Conservation (phyloP, 1,284 basidiomycete genomes). For the Ustilago shanxiensis region DNA sequence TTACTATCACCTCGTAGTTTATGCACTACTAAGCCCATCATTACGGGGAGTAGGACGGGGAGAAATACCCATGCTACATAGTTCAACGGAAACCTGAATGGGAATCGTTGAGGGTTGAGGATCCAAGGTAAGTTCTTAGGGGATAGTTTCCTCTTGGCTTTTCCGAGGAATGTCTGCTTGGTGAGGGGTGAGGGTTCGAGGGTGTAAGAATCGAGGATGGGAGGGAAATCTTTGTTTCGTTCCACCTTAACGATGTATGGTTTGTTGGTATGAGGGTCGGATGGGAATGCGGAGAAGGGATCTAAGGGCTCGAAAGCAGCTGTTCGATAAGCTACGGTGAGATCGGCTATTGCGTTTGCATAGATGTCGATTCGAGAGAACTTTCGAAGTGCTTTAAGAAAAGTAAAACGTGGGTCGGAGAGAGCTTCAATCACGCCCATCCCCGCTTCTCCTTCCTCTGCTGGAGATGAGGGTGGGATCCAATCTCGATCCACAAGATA, state of each 20-base stretch:
- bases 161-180: not conserved
- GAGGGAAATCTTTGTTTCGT: not conserved
- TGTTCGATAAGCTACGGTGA: slow-evolving; percentile 62
- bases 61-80: slow-evolving; percentile 46
- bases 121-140: slow-evolving; percentile 51
- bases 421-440: slow-evolving; percentile 50
- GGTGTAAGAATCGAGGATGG: slow-evolving; percentile 29
- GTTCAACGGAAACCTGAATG: slow-evolving; percentile 57
- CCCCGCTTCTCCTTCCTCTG: not conserved
- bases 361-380: slow-evolving; percentile 84
- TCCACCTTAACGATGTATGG: not conserved
- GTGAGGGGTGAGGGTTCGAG: slow-evolving; percentile 21
- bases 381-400: slow-evolving; percentile 79
- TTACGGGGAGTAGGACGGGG: slow-evolving; percentile 51
- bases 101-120: slow-evolving; percentile 53
- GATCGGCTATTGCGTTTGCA: slow-evolving; percentile 77
- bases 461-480: slow-evolving; percentile 17
- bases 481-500: slow-evolving; percentile 53
- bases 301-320: slow-evolving; percentile 51
- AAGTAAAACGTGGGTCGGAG: slow-evolving; percentile 76
- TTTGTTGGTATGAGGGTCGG: not conserved
- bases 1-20: slow-evolving; percentile 21
- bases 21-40: slow-evolving; percentile 49
- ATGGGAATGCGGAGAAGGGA: slow-evolving; percentile 29
- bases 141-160: not conserved